These are phyloP conservation scores for Platanus orientalis DNA, from an alignment of 164 flowering plant species.

Conservation along the genomic window DNA sequence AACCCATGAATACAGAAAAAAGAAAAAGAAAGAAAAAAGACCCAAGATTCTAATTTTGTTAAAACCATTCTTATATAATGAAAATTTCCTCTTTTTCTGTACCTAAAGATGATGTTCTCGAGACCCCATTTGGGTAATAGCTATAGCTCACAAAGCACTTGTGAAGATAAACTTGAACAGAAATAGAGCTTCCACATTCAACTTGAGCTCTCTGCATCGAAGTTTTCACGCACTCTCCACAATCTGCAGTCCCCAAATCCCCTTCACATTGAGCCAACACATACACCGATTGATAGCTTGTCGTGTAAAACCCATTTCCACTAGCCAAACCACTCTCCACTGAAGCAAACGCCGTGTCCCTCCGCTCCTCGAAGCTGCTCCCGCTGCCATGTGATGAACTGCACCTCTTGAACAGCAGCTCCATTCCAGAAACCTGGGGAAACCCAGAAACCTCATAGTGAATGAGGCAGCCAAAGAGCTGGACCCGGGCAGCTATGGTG, in stretches of 20 bases:
- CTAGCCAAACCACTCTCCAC: conserved; percentile 58
- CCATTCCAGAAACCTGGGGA: conserved; percentile 68
- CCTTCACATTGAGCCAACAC: conserved; percentile 91
- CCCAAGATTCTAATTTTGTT: background rate
- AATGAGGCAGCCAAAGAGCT: conserved; percentile 75
- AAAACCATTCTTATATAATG: background rate
- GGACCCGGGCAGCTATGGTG: conserved; percentile 64
- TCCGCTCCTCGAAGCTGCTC: conserved; percentile 54
- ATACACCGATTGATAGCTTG: conserved; percentile 51
- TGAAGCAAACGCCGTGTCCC: conserved; percentile 57
- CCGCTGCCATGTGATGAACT: conserved; percentile 44
- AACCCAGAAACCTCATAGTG: conserved; percentile 67
- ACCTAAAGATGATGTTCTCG: conserved; percentile 54
- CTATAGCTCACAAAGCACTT: conserved; percentile 71
- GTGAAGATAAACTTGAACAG: conserved; percentile 64
- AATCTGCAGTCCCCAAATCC: conserved; percentile 68
- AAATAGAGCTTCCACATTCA: conserved; percentile 73
- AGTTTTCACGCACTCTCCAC: conserved; percentile 62
- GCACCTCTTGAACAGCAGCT: conserved; percentile 72
- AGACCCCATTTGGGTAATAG: conserved; percentile 70
- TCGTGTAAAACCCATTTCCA: conserved; percentile 69
- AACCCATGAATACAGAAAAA: no score
- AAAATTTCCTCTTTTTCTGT: no score
- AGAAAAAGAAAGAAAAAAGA: background rate
- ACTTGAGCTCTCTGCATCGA: conserved; percentile 76